Conservation (phyloP, 2,329 filamentous ascomycete species). For the Periconia digitata region DNA sequence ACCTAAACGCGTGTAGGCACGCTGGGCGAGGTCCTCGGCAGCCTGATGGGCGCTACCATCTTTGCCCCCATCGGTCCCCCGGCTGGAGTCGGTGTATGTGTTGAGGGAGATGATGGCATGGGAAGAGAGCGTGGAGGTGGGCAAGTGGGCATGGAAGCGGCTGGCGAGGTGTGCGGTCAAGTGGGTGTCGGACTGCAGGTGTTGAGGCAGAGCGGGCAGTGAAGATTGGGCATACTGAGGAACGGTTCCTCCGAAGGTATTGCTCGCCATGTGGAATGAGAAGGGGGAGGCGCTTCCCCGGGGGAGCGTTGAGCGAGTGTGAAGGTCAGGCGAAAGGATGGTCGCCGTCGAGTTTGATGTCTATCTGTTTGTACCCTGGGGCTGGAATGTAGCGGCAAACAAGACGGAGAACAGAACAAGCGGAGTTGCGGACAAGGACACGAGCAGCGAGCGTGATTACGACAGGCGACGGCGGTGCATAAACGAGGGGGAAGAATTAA, state of each 20-base stretch:
- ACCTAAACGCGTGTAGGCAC: constrained; percentile 82
- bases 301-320: constrained; percentile 38
- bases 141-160: constrained; percentile 88
- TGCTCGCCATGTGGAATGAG: constrained; percentile 60
- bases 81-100: constrained; percentile 87
- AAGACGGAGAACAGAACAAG: too few species aligned
- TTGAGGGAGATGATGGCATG: constrained; percentile 91
- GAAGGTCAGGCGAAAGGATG: constrained; percentile 21
- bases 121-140: constrained; percentile 85
- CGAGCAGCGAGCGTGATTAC: constrained; percentile 33
- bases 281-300: constrained; percentile 35
- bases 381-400: constrained; percentile 25
- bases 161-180: constrained; percentile 80
- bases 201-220: constrained; percentile 82
- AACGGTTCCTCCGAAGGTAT: constrained; percentile 43
- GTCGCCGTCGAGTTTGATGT: background rate
- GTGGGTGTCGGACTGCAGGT: constrained; percentile 76
- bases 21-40: constrained; percentile 85
- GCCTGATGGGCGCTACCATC: constrained; percentile 91
- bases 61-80: constrained; percentile 85
- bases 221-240: constrained; percentile 77
- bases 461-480: constrained; percentile 11
- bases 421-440: constrained; percentile 5
- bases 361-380: constrained; percentile 6
- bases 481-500: constrained; percentile 32